phyloP scores from a whole-genome alignment of 2,329 filamentous ascomycete genomes.

The Talaromyces islandicus region DNA sequence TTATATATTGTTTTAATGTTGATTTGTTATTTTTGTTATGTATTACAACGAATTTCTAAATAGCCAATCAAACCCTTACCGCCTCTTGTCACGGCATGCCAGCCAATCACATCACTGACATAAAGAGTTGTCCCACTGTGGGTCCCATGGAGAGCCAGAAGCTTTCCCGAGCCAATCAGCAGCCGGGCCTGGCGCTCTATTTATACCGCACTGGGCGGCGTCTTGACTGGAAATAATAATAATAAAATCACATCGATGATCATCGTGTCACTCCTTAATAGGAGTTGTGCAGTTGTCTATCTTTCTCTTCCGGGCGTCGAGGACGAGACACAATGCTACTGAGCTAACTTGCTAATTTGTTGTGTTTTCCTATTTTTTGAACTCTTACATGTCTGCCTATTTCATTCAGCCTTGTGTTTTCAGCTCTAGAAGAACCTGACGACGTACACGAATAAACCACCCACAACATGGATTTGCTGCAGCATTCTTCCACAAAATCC shows the following conservation, averaged over 20 bases:
- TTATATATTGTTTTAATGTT: neutral
- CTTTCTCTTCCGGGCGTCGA: neutral
- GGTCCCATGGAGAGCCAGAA: neutral
- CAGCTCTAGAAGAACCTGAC: neutral
- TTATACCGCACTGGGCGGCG: neutral
- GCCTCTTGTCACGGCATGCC: neutral
- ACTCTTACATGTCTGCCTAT: neutral
- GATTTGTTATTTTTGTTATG: neutral
- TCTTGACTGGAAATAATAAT: neutral
- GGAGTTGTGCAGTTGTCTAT: neutral
- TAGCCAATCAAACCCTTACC: neutral
- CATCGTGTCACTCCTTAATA: neutral
- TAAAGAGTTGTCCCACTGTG: neutral
- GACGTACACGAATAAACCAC: neutral
- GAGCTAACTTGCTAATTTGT: neutral
- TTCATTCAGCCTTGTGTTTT: neutral
- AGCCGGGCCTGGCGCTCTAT: neutral
- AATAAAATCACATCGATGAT: neutral
- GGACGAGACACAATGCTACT: neutral
- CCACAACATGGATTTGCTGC: neutral
- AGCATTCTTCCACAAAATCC: neutral
- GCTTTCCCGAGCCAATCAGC: neutral
- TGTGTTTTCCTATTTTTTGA: neutral
- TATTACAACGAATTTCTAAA: neutral
- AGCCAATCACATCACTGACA: neutral